phyloP scores from a whole-genome alignment of 2,329 filamentous ascomycete genomes.

The Ophiostoma novo-ulmi region DNA sequence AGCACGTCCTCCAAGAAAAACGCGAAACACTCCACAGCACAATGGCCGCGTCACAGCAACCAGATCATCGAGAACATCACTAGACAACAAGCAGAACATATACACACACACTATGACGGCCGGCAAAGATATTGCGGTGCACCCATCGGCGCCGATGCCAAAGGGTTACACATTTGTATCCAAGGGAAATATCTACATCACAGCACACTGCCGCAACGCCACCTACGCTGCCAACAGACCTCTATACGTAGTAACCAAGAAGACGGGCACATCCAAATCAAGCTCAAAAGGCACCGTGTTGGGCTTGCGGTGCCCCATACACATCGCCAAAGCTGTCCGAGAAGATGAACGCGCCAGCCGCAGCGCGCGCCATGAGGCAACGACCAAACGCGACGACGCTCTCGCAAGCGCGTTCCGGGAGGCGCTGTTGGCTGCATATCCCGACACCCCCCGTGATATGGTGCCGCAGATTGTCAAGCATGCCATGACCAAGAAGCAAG shows the following conservation, averaged over 20 bases:
- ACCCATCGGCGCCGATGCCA: conserved; percentile 34
- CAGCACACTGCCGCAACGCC: conserved; percentile 38
- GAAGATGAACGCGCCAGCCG: conserved; percentile 34
- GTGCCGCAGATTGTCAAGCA: conserved; percentile 37
- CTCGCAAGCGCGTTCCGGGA: conserved; percentile 34
- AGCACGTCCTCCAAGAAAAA: neutral
- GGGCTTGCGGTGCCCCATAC: conserved; percentile 40
- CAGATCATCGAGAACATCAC: neutral
- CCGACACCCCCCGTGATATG: conserved; percentile 37
- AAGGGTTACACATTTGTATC: conserved; percentile 40
- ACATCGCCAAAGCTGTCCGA: conserved; percentile 33
- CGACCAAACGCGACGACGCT: conserved; percentile 35
- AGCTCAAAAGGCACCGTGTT: conserved; percentile 26
- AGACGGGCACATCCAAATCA: neutral
- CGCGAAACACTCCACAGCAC: neutral
- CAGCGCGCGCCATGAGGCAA: conserved; percentile 32
- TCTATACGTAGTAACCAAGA: conserved; percentile 37
- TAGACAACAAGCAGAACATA: neutral
- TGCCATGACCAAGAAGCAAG: conserved; percentile 40
- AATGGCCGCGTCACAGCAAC: neutral
- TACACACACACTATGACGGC: conserved; percentile 26
- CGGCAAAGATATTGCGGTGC: conserved; percentile 14
- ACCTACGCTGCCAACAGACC: conserved; percentile 34
- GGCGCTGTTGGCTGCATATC: conserved; percentile 39
- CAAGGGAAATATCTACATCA: conserved; percentile 42